Evolutionary conservation across 2,329 filamentous ascomycete genomes (phyloP), one percentile per base, ranked within the genome.

Genomic region (Aspergillus sp.): DNA sequence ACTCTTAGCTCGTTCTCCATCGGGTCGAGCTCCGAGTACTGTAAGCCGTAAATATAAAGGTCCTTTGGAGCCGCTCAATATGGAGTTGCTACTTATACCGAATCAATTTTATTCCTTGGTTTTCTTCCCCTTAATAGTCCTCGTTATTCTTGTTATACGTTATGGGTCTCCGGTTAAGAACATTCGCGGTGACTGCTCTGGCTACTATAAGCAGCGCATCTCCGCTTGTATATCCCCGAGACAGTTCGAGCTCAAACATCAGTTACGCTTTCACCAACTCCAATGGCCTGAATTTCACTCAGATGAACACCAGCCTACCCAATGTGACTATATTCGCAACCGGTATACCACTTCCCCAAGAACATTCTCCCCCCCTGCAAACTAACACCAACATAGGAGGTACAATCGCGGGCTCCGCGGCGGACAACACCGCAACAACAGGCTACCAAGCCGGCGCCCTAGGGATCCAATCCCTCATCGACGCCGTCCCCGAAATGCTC

Each of bases 251-350:
- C 50, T 47, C 62, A 7, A 66, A 65, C 50, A 52, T 54, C 12
- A 64, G 62, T 17, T 64, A 63, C 43, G 60, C 55, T 21, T 65
- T 59, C 44, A 68, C 66, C 58, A 68, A 67, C 44, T 50, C 65
- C 44, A 66, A 69, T 43, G 65, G 66, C 35, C 37, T 69, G 27
- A 66, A 65, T 27, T 69, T 68, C 40, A 66, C 62, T 6, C 66
- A 69, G 25, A 66, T 69, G 59, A 65, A 68, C 37, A 40, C 60
- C 19, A 63, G 58, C 21, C 62, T 69, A 9, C 67, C 67, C 6
- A 69, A 69, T 47, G 60, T 69, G 35, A 37, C 35, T 4, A 37
- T 37, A 14, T 37, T 37, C 14, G 35, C 35, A 7, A 37, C 35
- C 14, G 35, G 35, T n/a, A 37, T n/a, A n/a, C 14, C 5, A 6